Base-by-base conservation (phyloP, 2,329 filamentous ascomycete genomes). In the Neospermospora avenae region DNA sequence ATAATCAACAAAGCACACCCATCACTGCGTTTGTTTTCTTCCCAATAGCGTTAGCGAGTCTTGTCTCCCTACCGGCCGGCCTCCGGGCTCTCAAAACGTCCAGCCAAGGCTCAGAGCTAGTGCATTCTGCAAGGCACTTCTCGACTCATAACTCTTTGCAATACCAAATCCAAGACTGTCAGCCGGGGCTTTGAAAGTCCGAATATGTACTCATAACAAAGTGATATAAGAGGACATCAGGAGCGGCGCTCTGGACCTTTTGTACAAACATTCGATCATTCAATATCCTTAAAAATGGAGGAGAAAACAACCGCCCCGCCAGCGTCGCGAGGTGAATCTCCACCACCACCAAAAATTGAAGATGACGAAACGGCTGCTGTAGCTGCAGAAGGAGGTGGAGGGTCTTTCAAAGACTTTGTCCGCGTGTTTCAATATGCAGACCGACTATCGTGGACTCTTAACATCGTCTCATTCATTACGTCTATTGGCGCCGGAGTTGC, bases 401-500 rank as follows among this genome's bases (percentile, higher is more conserved):
- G 58, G 11, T 60, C 58, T 13, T 57, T 60, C 39, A 60, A 60
- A 24, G 53, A 60, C 41, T 60, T 37, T 25, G 14, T 48, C 48
- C 54, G 52, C 7, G 53, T 63, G 20, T 63, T 63, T 37, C 28
- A 55, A 41, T 63, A 63, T 39, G 55, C 58, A 13, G 61, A 63
- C 35, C 41, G 44, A 34, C n/a, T 44, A 7, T 54, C 55, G 31
- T 58, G 55, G 55, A 42, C 41, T n/a, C 20, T 63, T 25, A 61
- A 63, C 37, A 45, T 55, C 42, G 52, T 61, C 25, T 57, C 61
- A 14, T 35, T 63, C 4, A 20, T 57, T 13, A 55, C 58, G 22
- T 56, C 59, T 2, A 54, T 60, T 37, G 77, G 71, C 4, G 72
- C 75, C 8, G 79, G 78, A 41, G 74, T 75, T 8, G 62, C 77